Base-by-base conservation (phyloP, 805 yeast species). In the Nakazawaea anatomiae region DNA sequence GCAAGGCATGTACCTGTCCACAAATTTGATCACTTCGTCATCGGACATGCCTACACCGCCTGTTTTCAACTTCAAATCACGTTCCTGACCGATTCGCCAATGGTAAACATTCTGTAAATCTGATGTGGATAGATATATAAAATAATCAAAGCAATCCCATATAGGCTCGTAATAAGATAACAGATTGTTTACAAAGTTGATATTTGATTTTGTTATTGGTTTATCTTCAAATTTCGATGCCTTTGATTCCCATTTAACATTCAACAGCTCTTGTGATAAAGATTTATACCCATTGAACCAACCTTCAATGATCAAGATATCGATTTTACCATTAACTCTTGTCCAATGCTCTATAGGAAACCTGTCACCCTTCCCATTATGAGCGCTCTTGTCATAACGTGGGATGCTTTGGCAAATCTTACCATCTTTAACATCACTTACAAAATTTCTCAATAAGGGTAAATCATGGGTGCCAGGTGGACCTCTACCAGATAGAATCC, bases 391-490 rank as follows among this genome's bases (percentile, higher is more conserved):
- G 61, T 92, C 96, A 66, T 90, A 94, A 6, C 64, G 57, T 1
- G 98, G 97, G 6, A 82, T 66, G 1, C 60, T 53, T 3, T 76
- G 61, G 3, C 58, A 58, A 0, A 54, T 46, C 8, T 68, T 60
- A 4, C 50, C 32, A 67, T 53, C n/a, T 46, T 55, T 48, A 41
- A 72, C 59, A 30, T 56, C 55, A 5, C 57, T 52, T 39, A 87
- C 55, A 5, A 75, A 64, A 6, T 65, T 56, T 6, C 55, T 44
- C n/a, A 74, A 61, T 11, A 86, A 59, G 1, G 56, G 57, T 14
- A 87, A 60, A 60, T 92, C 97, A 64, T 92, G 99, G 0, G 98
- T 92, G 0, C 97, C 97, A 0, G 98, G 98, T 12, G 88, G 73
- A 0, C 98, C 98, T 29, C 98, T 70, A 3, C 96, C 96, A 35